Base-by-base conservation (phyloP, 805 yeast genomes). In the Saccharomycopsis synnaedendra region DNA sequence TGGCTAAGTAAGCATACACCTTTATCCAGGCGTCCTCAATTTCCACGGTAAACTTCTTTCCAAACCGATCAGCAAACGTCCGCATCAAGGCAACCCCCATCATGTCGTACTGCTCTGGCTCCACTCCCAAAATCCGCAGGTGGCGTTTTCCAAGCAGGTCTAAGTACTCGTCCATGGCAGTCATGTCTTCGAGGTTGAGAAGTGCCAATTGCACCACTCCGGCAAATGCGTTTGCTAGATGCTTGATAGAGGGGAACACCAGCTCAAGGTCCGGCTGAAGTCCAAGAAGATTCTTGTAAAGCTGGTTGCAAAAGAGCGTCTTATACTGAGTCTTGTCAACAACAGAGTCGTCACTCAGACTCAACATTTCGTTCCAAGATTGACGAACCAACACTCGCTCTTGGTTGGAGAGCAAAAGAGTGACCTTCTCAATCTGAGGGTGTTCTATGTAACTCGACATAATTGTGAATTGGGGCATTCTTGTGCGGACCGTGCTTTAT, bases 141-240 rank as follows among this genome's bases (percentile, higher is more conserved):
- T 86, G 95, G 45, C 85, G 67, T 58, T 82, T 83, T 1, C 89
- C 94, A 54, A 85, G 63, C 42, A 75, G 73, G 41, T 66, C 66
- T 44, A 86, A 64, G 48, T 79, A 80, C 30, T 72, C 81, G 56
- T 82, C 80, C 55, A 85, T 64, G 5, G 64, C 61, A 3, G 70
- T 58, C 45, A 85, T 66, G 54, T 79, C 71, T 46, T 82, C 88
- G 45, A 85, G 65, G 54, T 77, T 78, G 32, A 72, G 63, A 50
- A 85, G 76, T 2, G 89, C 83, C 40, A 78, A 70, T 32, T 84
- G 74, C 56, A 86, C 61, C 19, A 85, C 85, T 4, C 89, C 88
- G 0, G 90, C 87, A 66, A 85, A 81, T 5, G 89, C 75, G 10
- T 78, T 75, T 1, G 93, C 87, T 64, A 86, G 95, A 59, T 83